Evolutionary conservation across 352 stramenopile species (phyloP).

Genomic region (Phytophthora idaei): DNA sequence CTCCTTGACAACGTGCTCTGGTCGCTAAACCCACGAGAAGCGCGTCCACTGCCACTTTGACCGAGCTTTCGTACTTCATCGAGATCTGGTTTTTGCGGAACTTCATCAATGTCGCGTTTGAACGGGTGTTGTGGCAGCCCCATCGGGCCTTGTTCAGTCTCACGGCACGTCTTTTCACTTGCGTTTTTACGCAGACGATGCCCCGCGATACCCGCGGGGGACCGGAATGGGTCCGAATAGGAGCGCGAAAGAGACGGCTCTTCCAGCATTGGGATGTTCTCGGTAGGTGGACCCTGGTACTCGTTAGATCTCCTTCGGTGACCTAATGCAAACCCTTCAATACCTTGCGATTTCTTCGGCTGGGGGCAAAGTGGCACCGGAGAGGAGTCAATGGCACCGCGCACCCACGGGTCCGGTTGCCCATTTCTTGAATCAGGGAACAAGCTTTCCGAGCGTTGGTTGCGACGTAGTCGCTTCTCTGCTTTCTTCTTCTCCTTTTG

Average conservation of each 20-base stretch:
- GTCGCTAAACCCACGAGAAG: conserved; percentile 39
- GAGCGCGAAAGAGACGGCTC: conserved; percentile 54
- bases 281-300: conserved; percentile 9
- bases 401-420: conserved; percentile 26
- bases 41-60: conserved; percentile 31
- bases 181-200: conserved; percentile 38
- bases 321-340: conserved; percentile 37
- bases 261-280: conserved; percentile 31
- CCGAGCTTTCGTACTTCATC: conserved; percentile 32
- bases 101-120: conserved; percentile 35
- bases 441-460: conserved; percentile 45
- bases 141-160: conserved; percentile 56
- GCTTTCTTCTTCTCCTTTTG: conserved; percentile 84
- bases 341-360: conserved; percentile 22
- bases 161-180: conserved; percentile 26
- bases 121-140: conserved; percentile 48
- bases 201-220: conserved; percentile 44
- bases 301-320: conserved; percentile 34
- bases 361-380: conserved; percentile 22
- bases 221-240: conserved; percentile 69
- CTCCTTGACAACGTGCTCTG: conserved; percentile 46
- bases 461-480: conserved; percentile 66
- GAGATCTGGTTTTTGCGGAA: conserved; percentile 29
- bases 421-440: conserved; percentile 21
- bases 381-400: conserved; percentile 38